A percentile compares a stretch with the other conserved stretches of the same genome.
phyloP scores from a whole-genome alignment of 1,139 yeast species.

The Pneumocystis sp. region DNA sequence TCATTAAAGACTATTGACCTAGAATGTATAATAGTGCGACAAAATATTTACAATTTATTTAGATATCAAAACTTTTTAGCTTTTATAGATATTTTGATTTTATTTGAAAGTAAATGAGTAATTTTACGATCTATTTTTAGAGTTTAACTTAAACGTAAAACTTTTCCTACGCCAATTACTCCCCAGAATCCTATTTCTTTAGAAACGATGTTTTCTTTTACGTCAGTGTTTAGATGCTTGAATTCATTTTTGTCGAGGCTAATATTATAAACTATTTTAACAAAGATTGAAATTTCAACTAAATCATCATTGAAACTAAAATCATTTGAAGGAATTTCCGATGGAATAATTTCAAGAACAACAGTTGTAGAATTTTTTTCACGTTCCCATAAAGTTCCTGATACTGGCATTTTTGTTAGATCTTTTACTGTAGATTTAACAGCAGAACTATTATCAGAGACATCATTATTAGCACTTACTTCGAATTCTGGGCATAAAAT shows the following conservation, averaged over 20 bases:
- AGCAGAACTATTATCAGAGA: not conserved
- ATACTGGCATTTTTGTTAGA: conserved; percentile 1
- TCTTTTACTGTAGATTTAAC: not conserved
- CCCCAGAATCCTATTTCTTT: conserved; percentile 1
- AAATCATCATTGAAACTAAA: not conserved
- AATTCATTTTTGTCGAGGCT: not conserved
- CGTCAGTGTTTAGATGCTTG: not conserved
- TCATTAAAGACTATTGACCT: not conserved
- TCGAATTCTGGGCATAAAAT: conserved; percentile 1
- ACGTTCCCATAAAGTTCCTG: conserved; percentile 10
- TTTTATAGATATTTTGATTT: not conserved
- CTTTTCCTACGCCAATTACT: not conserved
- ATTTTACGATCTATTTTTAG: not conserved
- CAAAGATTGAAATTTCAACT: conserved; percentile 1
- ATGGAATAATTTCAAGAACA: conserved; percentile 11
- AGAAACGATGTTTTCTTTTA: not conserved
- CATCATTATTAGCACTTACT: not conserved
- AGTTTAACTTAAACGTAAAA: not conserved
- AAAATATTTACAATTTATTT: not conserved
- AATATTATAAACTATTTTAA: not conserved
- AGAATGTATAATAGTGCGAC: not conserved
- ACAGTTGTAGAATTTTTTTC: conserved; percentile 14
- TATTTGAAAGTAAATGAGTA: not conserved
- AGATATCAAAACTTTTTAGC: not conserved
- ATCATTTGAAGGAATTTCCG: not conserved